Evolutionary conservation across 176 grass and related monocot species (phyloP).

Genomic region (Bonia amplexicaulis): DNA sequence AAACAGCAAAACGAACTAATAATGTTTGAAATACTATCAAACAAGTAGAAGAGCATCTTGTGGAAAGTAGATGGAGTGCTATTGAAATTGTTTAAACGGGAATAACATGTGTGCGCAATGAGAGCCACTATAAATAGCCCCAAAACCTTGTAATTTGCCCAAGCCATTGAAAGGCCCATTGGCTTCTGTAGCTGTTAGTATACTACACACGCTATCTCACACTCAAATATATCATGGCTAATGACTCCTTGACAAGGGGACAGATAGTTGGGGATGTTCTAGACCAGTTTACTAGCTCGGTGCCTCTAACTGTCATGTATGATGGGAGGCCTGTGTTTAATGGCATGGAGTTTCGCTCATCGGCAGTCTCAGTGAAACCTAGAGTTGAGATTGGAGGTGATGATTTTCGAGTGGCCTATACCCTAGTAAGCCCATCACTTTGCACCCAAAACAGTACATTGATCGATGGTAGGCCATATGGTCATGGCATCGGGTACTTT

Average conservation of each 20-base stretch:
- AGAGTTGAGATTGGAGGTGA: conserved; percentile 66
- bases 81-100: conserved; percentile 9
- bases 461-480: conserved; percentile 29
- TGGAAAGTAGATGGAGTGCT: conserved; percentile 2
- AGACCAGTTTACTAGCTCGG: conserved; percentile 48
- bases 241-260: conserved; percentile 54
- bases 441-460: conserved; percentile 23
- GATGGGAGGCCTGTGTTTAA: conserved; percentile 66
- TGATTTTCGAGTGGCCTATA: conserved; percentile 68
- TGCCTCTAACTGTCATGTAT: conserved; percentile 54
- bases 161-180: conserved; percentile 31
- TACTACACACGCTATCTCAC: not conserved
- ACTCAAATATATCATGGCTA: conserved; percentile 49
- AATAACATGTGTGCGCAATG: conserved; percentile 16
- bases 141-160: not conserved
- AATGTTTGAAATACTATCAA: conserved; percentile 19
- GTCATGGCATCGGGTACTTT: conserved; percentile 12
- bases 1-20: not conserved
- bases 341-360: conserved; percentile 63
- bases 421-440: conserved; percentile 69
- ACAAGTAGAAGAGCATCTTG: conserved; percentile 40
- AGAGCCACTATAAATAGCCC: conserved; percentile 37
- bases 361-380: conserved; percentile 45
- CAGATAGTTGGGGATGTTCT: conserved; percentile 71
- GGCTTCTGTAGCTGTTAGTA: conserved; percentile 8